Base-by-base conservation (phyloP, 495 filamentous ascomycete genomes). In the Trichoderma parareesei region DNA sequence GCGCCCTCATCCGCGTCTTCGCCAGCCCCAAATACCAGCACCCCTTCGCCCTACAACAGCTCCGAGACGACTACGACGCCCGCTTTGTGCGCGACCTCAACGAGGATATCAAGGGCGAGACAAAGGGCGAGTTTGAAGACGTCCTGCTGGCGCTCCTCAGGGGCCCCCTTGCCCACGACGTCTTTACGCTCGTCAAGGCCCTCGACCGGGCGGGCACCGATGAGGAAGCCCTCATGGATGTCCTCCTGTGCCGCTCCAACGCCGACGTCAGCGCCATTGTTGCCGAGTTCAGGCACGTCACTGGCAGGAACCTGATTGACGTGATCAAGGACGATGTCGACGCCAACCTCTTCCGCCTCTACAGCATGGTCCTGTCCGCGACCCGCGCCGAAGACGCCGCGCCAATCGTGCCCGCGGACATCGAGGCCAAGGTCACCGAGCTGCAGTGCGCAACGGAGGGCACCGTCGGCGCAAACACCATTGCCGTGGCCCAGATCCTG, bases 401-500 rank as follows among this genome's bases (percentile, higher is more conserved):
- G 0, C 86, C 57, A 3, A 2, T 8, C 27, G 2, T n/a, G 0
- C 27, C 27, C 57, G 14, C 16, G 7, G 57, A 61, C 2, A n/a
- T 61, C 5, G 27, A 61, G 7, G 3, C n/a, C 27, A 38, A 61
- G 9, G 10, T 61, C 27, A 60, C 55, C 55, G 55, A 60, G 14
- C 55, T 60, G 5, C 55, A 60, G 27, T n/a, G 37, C 5, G 55
- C 20, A 4, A 60, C 18, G 5, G 55, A 20, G 33, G 55, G 55
- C 55, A 38, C 11, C 55, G 27, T 59, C 37, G 20, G 57, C 20
- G 13, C 20, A 5, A 38, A 61, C 57, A 6, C 33, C 57, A 9
- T 37, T 20, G 77, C 83, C n/a, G 85, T 90, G 5, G 88, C 84
- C 70, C 71, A 79, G 14, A 83, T 93, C 61, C 76, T 94, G 35